These are phyloP conservation scores for Metarhizium anisopliae DNA, from an alignment of 2,329 filamentous ascomycete species.

Conservation along the genomic window DNA sequence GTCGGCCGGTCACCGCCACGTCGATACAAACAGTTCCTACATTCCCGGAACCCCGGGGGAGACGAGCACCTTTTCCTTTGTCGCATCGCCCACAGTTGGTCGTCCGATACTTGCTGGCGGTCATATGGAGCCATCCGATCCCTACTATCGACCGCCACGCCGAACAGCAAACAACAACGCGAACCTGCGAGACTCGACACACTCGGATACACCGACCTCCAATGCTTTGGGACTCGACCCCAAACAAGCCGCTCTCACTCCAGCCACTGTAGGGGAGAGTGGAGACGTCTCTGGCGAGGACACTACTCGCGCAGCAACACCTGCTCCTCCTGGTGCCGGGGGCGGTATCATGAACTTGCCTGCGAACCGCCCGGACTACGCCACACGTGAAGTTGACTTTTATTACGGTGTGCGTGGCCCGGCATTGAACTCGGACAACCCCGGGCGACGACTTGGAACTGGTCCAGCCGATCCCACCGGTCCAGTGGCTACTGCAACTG, in stretches of 20 bases:
- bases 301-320: slow-evolving; percentile 33
- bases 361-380: slow-evolving; percentile 68
- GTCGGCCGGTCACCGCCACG: slow-evolving; percentile 35
- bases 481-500: slow-evolving; percentile 77
- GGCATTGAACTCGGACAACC: slow-evolving; percentile 71
- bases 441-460: slow-evolving; percentile 79
- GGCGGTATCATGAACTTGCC: slow-evolving; percentile 28
- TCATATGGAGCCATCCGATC: slow-evolving; percentile 53
- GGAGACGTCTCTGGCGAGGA: slow-evolving; percentile 34
- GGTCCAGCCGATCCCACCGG: slow-evolving; percentile 92
- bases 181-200: slow-evolving; percentile 36
- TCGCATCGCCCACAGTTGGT: slow-evolving; percentile 48
- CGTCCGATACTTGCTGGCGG: slow-evolving; percentile 32
- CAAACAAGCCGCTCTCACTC: slow-evolving; percentile 16
- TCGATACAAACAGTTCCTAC: slow-evolving; percentile 54
- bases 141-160: slow-evolving; percentile 82
- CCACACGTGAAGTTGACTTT: slow-evolving; percentile 90
- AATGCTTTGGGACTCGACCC: slow-evolving; percentile 22
- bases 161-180: slow-evolving; percentile 58
- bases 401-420: slow-evolving; percentile 91
- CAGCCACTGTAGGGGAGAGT: slow-evolving; percentile 13
- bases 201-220: slow-evolving; percentile 19
- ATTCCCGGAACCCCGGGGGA: slow-evolving; percentile 67
- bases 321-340: slow-evolving; percentile 27
- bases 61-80: slow-evolving; percentile 62